phyloP scores from a whole-genome alignment of 306 rosid species.

The cucumber (Cucumis sativus) region Cucumber_9930_V3 NC_026660.2:12247001-12247500 shows the following conservation, averaged over 20 bases:
- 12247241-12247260: not conserved
- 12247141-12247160: not conserved
- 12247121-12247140: not conserved
- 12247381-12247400: not conserved
- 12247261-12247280: not conserved
- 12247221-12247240: not conserved
- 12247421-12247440: not conserved
- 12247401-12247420: not conserved
- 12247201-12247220: not conserved
- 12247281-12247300: not conserved
- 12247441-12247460: constrained; percentile 39
- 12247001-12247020: too few species aligned
- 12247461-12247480: constrained; percentile 96
- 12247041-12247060: too few species aligned
- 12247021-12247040: too few species aligned
- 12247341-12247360: not conserved
- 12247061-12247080: too few species aligned
- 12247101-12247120: too few species aligned
- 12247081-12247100: too few species aligned
- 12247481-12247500: constrained; percentile 94
- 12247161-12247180: not conserved
- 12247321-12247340: not conserved
- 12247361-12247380: constrained; percentile 9
- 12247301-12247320: not conserved
- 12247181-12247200: not conserved